Evolutionary conservation across 73 alveolate genomes (phyloP).

Genomic region (Urostyla sp.): DNA sequence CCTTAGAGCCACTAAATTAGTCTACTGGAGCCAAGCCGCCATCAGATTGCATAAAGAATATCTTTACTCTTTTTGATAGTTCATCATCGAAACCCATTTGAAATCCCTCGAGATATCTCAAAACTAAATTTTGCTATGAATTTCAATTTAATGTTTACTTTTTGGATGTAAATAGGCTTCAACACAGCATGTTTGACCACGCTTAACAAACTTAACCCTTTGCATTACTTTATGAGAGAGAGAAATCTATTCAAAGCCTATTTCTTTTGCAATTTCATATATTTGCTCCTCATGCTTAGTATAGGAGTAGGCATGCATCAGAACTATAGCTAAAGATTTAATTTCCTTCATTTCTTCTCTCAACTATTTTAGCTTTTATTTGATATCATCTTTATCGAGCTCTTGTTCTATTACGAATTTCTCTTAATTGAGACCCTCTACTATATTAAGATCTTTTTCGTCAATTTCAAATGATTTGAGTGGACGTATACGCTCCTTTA

Average conservation of each 20-base stretch:
- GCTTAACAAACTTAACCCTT: constrained; percentile 74
- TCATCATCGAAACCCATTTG: constrained; percentile 73
- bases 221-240: constrained; percentile 77
- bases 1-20: constrained; percentile 77
- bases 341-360: constrained; percentile 58
- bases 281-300: constrained; percentile 66
- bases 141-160: constrained; percentile 18
- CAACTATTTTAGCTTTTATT: constrained; percentile 31
- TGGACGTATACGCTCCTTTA: constrained; percentile 80
- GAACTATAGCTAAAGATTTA: constrained; percentile 75
- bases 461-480: constrained; percentile 29
- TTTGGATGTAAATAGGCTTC: constrained; percentile 90
- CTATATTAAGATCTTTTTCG: not conserved
- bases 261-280: constrained; percentile 69
- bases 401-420: constrained; percentile 50
- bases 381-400: constrained; percentile 60
- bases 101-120: constrained; percentile 68
- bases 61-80: constrained; percentile 31
- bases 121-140: constrained; percentile 13
- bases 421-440: constrained; percentile 73
- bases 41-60: constrained; percentile 88
- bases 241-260: constrained; percentile 80
- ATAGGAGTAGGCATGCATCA: constrained; percentile 81
- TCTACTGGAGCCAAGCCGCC: constrained; percentile 87
- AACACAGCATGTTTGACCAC: constrained; percentile 85